phyloP scores from a whole-genome alignment of 1,284 basidiomycete species.

The Lignosus rhinocerotis region DNA sequence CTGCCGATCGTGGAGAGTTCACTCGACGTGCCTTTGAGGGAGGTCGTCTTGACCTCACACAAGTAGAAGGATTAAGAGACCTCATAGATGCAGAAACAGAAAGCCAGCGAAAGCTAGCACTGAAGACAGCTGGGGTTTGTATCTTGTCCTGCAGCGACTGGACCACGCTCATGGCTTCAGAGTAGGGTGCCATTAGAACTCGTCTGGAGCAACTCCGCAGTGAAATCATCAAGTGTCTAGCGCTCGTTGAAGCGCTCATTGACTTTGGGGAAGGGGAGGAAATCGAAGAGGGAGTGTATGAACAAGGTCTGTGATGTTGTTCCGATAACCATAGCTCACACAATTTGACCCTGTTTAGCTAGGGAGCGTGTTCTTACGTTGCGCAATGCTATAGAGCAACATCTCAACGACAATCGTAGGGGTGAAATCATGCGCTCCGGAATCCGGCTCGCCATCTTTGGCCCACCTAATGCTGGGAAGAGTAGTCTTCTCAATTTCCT shows the following conservation, averaged over 20 bases:
- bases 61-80: constrained; percentile 84
- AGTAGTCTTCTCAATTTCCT: constrained; percentile 83
- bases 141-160: not conserved
- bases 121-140: constrained; percentile 64
- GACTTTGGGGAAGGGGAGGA: constrained; percentile 91
- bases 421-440: constrained; percentile 86
- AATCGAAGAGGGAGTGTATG: constrained; percentile 75
- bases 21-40: constrained; percentile 79
- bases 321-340: not conserved
- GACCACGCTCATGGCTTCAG: not conserved
- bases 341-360: constrained; percentile 40
- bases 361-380: constrained; percentile 48
- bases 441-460: constrained; percentile 82
- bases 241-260: constrained; percentile 83
- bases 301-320: constrained; percentile 46
- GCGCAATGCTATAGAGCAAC: constrained; percentile 47
- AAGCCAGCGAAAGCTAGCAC: constrained; percentile 71
- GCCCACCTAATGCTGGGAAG: constrained; percentile 89
- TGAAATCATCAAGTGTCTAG: constrained; percentile 69
- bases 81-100: constrained; percentile 87
- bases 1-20: constrained; percentile 86
- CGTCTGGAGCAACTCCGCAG: constrained; percentile 65
- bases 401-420: constrained; percentile 68
- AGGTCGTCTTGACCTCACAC: constrained; percentile 79
- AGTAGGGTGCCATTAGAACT: constrained; percentile 58